Evolutionary conservation across 306 rosid species (phyloP).

Genomic region (Abrus pulchellus): DNA sequence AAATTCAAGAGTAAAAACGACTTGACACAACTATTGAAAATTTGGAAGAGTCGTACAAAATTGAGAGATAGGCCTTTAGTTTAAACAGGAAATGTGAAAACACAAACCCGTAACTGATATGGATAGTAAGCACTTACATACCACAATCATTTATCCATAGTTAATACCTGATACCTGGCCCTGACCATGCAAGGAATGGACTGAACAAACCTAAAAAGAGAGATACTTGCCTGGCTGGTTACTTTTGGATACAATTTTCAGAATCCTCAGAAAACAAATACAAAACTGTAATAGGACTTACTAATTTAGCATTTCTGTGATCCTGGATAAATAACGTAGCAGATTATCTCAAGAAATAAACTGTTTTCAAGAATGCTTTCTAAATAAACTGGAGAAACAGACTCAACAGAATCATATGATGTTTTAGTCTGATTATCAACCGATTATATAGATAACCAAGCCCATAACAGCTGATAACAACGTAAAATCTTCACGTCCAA

Average conservation of each 20-base stretch:
- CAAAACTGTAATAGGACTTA: background rate
- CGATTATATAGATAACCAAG: slow-evolving; percentile 13
- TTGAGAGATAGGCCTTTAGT: background rate
- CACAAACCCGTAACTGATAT: background rate
- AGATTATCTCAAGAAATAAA: slow-evolving; percentile 20
- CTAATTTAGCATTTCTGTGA: slow-evolving; percentile 22
- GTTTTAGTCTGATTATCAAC: slow-evolving; percentile 24
- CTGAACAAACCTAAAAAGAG: background rate
- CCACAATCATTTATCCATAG: background rate
- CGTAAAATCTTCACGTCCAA: slow-evolving; percentile 15
- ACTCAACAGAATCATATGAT: slow-evolving; percentile 8
- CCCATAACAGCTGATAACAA: slow-evolving; percentile 27
- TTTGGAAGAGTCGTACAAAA: background rate
- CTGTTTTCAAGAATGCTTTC: slow-evolving; percentile 2
- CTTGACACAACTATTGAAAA: background rate
- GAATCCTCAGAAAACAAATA: slow-evolving; percentile 23
- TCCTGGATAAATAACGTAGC: slow-evolving; percentile 27
- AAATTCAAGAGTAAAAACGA: background rate
- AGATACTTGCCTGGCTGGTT: background rate
- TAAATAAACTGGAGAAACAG: slow-evolving; percentile 3
- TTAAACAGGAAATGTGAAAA: background rate
- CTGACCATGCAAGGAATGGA: background rate
- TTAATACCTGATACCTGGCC: background rate
- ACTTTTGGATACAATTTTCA: slow-evolving; percentile 29
- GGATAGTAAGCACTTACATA: slow-evolving; percentile 4